Conservation (phyloP, 148 eudicot genomes). For the Silene uniflora region DNA sequence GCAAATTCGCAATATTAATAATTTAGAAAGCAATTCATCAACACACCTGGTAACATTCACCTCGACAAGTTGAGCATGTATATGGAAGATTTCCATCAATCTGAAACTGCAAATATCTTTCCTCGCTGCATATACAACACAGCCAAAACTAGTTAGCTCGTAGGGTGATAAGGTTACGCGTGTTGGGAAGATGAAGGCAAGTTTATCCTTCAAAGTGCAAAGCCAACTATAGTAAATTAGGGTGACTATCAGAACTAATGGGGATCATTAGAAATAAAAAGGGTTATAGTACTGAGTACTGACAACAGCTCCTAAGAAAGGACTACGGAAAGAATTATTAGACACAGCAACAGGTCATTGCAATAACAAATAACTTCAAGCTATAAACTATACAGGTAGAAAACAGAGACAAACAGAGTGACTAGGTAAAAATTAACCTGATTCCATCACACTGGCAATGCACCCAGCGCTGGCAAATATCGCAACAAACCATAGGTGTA, state of each 20-base stretch:
- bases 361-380: neutral
- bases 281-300: neutral
- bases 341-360: neutral
- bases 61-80: constrained; percentile 89
- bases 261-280: neutral
- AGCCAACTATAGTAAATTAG: neutral
- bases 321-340: neutral
- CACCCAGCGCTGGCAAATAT: constrained; percentile 96
- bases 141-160: constrained; percentile 1
- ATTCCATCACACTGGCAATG: constrained; percentile 91
- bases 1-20: neutral
- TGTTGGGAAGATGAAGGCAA: neutral
- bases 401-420: constrained; percentile 4
- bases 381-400: neutral
- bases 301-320: neutral
- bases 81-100: constrained; percentile 87
- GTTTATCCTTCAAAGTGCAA: neutral
- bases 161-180: neutral
- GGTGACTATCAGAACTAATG: neutral
- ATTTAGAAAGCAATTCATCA: neutral
- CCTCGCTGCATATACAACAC: constrained; percentile 56
- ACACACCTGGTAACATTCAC: constrained; percentile 85
- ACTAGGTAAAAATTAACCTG: constrained; percentile 42
- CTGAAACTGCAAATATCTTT: constrained; percentile 83
- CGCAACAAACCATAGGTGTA: constrained; percentile 99